These are phyloP conservation scores for Leishmania aethiopica DNA, from an alignment of 208 protist species.

Conservation along the genomic window DNA sequence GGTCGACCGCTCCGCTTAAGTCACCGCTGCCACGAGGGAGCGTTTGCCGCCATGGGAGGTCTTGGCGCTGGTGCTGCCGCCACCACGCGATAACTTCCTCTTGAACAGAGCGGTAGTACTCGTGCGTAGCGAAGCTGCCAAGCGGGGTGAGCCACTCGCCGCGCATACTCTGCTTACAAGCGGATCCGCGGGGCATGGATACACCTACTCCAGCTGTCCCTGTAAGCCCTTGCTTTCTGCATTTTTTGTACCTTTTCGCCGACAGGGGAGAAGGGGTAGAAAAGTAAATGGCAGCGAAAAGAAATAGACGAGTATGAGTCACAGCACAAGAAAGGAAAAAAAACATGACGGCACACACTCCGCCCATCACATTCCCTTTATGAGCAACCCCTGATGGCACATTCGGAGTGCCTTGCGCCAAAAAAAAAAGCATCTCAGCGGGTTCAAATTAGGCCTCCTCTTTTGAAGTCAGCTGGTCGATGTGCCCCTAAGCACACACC, in stretches of 20 bases:
- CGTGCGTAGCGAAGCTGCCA: conserved; percentile 10
- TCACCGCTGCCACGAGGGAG: neutral
- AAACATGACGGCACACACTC: neutral
- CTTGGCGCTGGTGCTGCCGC: conserved; percentile 33
- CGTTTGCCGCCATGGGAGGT: conserved; percentile 35
- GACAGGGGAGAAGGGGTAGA: neutral
- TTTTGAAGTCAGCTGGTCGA: neutral
- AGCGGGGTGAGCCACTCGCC: conserved; percentile 27
- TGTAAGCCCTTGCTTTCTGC: neutral
- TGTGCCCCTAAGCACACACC: neutral
- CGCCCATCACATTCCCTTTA: neutral
- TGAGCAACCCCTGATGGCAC: neutral
- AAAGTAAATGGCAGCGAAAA: neutral
- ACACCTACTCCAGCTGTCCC: neutral
- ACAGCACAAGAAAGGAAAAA: neutral
- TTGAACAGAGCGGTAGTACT: conserved; percentile 35
- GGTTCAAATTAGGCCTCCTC: neutral
- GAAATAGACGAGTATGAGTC: neutral
- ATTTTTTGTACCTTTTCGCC: neutral
- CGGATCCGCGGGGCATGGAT: conserved; percentile 13
- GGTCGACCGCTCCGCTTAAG: neutral
- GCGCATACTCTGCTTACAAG: neutral
- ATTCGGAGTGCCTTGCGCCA: neutral
- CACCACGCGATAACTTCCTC: conserved; percentile 42
- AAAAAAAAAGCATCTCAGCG: conserved; percentile 9